phyloP scores from a whole-genome alignment of 2,329 filamentous ascomycete genomes.

The Colletotrichum sp. region DNA sequence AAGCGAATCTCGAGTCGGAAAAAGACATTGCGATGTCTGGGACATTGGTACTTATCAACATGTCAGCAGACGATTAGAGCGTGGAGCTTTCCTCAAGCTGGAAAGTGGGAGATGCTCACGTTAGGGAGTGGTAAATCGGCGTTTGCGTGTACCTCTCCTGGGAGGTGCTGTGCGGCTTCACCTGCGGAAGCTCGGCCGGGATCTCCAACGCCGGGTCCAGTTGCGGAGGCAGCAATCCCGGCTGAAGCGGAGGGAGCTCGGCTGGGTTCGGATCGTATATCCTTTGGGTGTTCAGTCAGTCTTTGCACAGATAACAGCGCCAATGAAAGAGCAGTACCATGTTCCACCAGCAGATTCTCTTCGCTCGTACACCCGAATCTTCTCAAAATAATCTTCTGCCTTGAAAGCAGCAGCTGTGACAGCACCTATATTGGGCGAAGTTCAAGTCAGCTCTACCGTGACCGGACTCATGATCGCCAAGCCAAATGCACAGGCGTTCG shows the following conservation, averaged over 20 bases:
- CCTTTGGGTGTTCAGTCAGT: constrained; percentile 34
- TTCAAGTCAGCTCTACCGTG: not conserved
- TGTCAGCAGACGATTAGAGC: not conserved
- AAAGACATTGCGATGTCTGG: constrained; percentile 62
- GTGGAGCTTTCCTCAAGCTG: rapidly evolving
- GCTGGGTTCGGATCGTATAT: constrained; percentile 54
- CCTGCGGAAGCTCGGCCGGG: constrained; percentile 44
- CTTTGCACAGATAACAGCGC: not conserved
- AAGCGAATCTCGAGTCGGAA: constrained; percentile 56
- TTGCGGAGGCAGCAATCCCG: constrained; percentile 48
- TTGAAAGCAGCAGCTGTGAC: constrained; percentile 51
- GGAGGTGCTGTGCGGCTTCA: constrained; percentile 38
- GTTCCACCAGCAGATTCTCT: constrained; percentile 49
- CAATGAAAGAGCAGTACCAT: constrained; percentile 35
- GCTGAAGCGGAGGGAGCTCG: constrained; percentile 35
- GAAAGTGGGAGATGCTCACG: constrained; percentile 37
- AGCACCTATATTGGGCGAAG: constrained; percentile 38
- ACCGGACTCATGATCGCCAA: not conserved
- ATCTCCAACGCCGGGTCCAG: constrained; percentile 51
- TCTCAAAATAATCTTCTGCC: constrained; percentile 47
- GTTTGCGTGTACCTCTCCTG: constrained; percentile 53
- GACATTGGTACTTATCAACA: constrained; percentile 52
- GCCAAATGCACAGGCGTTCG: not conserved
- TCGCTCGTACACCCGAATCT: constrained; percentile 46
- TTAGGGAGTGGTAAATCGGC: constrained; percentile 56